phyloP scores from a whole-genome alignment of 2,329 filamentous ascomycete genomes.

The Colletotrichum orbiculare region DNA sequence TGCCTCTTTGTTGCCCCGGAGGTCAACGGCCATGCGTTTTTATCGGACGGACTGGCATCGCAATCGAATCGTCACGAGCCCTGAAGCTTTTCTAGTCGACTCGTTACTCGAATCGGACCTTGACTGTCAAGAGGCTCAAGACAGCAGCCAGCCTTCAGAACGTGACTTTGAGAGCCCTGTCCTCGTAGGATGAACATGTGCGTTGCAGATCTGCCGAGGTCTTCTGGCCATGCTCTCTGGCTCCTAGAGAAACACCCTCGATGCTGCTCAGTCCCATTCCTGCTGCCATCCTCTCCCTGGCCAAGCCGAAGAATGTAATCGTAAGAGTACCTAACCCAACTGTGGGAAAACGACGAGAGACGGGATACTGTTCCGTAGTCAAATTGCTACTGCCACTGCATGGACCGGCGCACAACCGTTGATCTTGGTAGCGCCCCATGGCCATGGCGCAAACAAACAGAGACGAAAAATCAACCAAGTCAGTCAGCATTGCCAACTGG shows the following conservation, averaged over 20 bases:
- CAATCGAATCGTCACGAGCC: constrained; percentile 9
- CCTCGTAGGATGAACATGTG: constrained; percentile 10
- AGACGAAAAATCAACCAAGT: too few species aligned
- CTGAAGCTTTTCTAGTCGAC: too few species aligned
- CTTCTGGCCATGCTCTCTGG: neutral
- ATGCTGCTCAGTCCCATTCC: too few species aligned
- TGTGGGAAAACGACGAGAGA: too few species aligned
- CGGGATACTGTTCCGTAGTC: too few species aligned
- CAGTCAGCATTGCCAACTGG: neutral
- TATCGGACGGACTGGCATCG: neutral
- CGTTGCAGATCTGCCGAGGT: neutral
- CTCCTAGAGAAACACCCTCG: too few species aligned
- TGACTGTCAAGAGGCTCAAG: neutral
- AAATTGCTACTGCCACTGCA: too few species aligned
- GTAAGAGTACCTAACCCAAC: too few species aligned
- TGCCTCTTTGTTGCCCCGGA: neutral
- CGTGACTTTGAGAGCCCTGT: neutral
- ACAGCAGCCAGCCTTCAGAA: neutral
- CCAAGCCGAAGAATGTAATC: too few species aligned
- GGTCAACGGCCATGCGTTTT: neutral
- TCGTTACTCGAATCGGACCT: too few species aligned
- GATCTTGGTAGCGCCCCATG: neutral
- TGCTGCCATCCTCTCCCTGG: too few species aligned
- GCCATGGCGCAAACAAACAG: neutral
- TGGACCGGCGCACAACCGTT: too few species aligned